Conservation (phyloP, 2,329 filamentous ascomycete species). For the Arthrinium puccinioides region DNA sequence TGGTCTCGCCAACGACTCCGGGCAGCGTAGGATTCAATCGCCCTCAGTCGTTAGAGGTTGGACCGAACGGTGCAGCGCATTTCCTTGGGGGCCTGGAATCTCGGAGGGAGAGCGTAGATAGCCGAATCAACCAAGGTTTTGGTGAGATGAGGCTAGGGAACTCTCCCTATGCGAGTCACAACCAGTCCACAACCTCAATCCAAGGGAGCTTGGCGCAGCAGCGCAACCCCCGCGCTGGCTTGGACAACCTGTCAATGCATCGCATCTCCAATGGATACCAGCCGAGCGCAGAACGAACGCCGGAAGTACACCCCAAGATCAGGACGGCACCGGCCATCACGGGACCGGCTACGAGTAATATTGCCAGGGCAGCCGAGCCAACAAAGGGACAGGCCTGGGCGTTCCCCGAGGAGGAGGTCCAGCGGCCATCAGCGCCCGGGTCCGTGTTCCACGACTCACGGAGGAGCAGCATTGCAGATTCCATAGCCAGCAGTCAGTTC, state of each 20-base stretch:
- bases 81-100: constrained; percentile 39
- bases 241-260: constrained; percentile 47
- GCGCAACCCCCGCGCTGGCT: constrained; percentile 46
- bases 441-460: constrained; percentile 48
- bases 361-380: constrained; percentile 65
- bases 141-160: constrained; percentile 61
- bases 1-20: constrained; percentile 54
- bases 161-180: constrained; percentile 69
- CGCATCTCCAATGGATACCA: constrained; percentile 60
- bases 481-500: constrained; percentile 72
- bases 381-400: constrained; percentile 81
- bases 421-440: constrained; percentile 25
- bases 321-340: constrained; percentile 71
- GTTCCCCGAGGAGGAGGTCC: constrained; percentile 67
- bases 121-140: constrained; percentile 67
- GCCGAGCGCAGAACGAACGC: constrained; percentile 50
- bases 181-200: constrained; percentile 69
- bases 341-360: constrained; percentile 57
- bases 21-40: constrained; percentile 36
- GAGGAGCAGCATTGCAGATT: constrained; percentile 70
- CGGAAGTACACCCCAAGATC: constrained; percentile 43
- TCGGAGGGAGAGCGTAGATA: constrained; percentile 72
- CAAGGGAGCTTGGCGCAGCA: constrained; percentile 65
- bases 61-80: constrained; percentile 23
- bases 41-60: constrained; percentile 32